These are phyloP conservation scores for Elsinoe ampelina DNA, from an alignment of 2,329 filamentous ascomycete species.

Conservation along the genomic window DNA sequence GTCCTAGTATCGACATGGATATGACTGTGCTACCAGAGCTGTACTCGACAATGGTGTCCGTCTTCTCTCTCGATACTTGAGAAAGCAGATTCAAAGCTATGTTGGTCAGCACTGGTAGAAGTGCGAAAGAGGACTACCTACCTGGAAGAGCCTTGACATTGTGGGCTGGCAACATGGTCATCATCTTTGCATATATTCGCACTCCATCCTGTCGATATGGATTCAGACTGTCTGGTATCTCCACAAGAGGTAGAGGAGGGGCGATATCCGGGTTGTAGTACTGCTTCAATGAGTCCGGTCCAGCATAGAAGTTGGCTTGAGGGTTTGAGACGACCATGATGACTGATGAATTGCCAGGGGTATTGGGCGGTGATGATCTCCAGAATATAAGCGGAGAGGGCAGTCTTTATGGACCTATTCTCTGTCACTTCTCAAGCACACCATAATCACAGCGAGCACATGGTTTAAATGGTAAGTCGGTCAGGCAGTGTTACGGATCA, in stretches of 20 bases:
- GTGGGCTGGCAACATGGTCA: constrained; percentile 55
- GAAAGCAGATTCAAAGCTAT: constrained; percentile 8
- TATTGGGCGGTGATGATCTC: neutral
- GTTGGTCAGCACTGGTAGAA: neutral
- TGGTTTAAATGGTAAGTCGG: constrained; percentile 1
- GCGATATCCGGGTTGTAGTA: constrained; percentile 52
- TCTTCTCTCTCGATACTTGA: constrained; percentile 20
- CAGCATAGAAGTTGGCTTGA: constrained; percentile 46
- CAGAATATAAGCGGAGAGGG: neutral
- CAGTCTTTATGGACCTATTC: neutral
- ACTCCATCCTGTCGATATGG: constrained; percentile 50
- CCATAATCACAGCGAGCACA: neutral
- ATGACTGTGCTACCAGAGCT: constrained; percentile 55
- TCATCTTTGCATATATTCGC: constrained; percentile 57
- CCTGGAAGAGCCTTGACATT: constrained; percentile 57
- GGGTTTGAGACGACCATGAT: constrained; percentile 2
- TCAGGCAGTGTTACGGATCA: neutral
- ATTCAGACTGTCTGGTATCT: constrained; percentile 49
- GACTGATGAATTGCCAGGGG: neutral
- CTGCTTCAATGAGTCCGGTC: constrained; percentile 46
- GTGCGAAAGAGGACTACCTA: constrained; percentile 19
- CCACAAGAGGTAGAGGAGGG: constrained; percentile 52
- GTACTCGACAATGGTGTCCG: constrained; percentile 48
- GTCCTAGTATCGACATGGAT: constrained; percentile 48
- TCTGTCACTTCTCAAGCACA: neutral